Percentiles rank a stretch among this genome's conserved stretches.
Evolutionary conservation across 805 yeast genomes (phyloP).

Genomic region (Myxozyma udenii): DNA sequence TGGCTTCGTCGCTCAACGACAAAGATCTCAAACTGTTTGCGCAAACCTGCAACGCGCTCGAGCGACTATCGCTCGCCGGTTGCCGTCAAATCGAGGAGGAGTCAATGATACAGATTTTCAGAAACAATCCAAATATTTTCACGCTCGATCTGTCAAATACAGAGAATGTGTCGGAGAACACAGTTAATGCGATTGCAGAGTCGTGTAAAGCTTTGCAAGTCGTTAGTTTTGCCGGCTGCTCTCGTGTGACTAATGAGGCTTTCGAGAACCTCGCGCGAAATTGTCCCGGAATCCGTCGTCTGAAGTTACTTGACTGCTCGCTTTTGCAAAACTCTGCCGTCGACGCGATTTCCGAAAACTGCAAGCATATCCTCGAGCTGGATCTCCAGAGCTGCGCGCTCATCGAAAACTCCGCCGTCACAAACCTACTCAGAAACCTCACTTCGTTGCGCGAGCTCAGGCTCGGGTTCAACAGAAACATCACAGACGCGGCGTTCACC

Average conservation of each 20-base stretch:
- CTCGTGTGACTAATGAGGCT: conserved; percentile 62
- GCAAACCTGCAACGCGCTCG: conserved; percentile 66
- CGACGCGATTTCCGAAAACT: conserved; percentile 58
- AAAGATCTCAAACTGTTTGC: conserved; percentile 56
- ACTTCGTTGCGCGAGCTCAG: conserved; percentile 81
- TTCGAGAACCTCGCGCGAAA: conserved; percentile 54
- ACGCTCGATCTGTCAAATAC: conserved; percentile 87
- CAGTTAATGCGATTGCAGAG: conserved; percentile 62
- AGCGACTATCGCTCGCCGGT: conserved; percentile 79
- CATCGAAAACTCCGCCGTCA: conserved; percentile 63
- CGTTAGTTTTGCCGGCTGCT: conserved; percentile 82
- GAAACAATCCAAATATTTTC: conserved; percentile 67
- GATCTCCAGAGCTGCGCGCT: conserved; percentile 81
- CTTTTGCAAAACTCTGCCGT: conserved; percentile 64
- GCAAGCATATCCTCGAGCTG: conserved; percentile 81
- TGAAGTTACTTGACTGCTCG: conserved; percentile 71
- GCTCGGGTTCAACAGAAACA: conserved; percentile 58
- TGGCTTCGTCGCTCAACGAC: conserved; percentile 66
- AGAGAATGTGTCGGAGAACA: conserved; percentile 62
- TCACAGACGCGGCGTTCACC: conserved; percentile 60
- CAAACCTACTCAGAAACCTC: conserved; percentile 55
- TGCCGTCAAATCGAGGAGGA: conserved; percentile 62
- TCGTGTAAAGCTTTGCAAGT: conserved; percentile 82
- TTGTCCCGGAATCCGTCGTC: conserved; percentile 76
- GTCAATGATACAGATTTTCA: conserved; percentile 61